These are phyloP conservation scores for Ophiocordyceps australis DNA, from an alignment of 2,329 filamentous ascomycete genomes.

Conservation along the genomic window DNA sequence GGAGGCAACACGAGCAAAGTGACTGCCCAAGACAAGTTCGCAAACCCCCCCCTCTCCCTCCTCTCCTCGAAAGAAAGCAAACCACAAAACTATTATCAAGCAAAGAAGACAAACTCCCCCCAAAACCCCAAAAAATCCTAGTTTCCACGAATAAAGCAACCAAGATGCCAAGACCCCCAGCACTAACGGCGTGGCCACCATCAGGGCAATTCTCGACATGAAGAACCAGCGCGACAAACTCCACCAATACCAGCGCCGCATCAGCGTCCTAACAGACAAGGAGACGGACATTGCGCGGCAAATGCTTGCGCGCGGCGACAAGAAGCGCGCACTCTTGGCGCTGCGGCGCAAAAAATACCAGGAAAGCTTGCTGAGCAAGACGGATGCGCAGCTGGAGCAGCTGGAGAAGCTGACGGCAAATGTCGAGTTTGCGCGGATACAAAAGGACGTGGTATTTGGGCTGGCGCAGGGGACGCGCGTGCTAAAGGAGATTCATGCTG, in stretches of 20 bases:
- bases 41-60: constrained; percentile 1
- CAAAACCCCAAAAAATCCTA: no score
- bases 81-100: no score
- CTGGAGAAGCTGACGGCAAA: constrained; percentile 73
- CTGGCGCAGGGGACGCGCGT: constrained; percentile 83
- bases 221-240: constrained; percentile 96
- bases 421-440: constrained; percentile 91
- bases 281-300: constrained; percentile 75
- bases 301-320: constrained; percentile 67
- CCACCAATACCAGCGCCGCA: constrained; percentile 86
- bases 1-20: constrained; percentile 38
- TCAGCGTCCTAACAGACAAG: constrained; percentile 67
- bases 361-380: constrained; percentile 72
- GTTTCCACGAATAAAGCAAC: no score
- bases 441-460: constrained; percentile 90
- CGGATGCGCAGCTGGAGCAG: constrained; percentile 84
- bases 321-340: constrained; percentile 65
- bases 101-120: no score
- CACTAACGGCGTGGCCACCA: constrained; percentile 1
- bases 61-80: not conserved
- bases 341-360: constrained; percentile 95
- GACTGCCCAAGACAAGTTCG: constrained; percentile 70
- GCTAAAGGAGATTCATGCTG: constrained; percentile 74
- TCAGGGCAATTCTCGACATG: constrained; percentile 91
- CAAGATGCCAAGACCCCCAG: no score